A percentile compares a stretch with the other conserved stretches of the same genome.
Evolutionary conservation across 2,329 filamentous ascomycete species (phyloP).

Genomic region (Arthrobotrys iridis): DNA sequence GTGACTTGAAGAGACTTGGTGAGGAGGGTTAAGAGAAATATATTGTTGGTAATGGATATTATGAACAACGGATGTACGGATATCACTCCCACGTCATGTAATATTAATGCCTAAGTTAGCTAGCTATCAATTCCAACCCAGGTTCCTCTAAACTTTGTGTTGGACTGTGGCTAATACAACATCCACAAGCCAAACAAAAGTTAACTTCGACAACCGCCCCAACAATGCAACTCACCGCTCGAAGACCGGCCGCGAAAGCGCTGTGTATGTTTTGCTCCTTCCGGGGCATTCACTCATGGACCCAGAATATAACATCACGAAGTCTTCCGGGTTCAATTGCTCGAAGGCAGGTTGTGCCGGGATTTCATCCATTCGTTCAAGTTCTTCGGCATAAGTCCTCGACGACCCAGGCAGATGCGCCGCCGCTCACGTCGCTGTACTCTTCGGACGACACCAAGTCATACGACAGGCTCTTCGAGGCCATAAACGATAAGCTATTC

Average conservation of each 20-base stretch:
- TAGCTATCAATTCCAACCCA: neutral
- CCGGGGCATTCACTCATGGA: slow-evolving; percentile 15
- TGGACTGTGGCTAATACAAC: slow-evolving; percentile 20
- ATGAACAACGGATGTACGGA: slow-evolving; percentile 2
- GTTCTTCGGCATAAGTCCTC: slow-evolving; percentile 24
- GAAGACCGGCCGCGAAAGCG: slow-evolving; percentile 36
- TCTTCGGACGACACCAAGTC: slow-evolving; percentile 31
- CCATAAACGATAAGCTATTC: slow-evolving; percentile 50
- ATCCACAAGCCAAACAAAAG: neutral
- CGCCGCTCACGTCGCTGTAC: slow-evolving; percentile 27
- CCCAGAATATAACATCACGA: slow-evolving; percentile 3
- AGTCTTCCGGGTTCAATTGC: slow-evolving; percentile 13
- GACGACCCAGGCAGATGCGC: neutral
- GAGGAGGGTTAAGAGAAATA: slow-evolving; percentile 63
- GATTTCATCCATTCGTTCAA: neutral
- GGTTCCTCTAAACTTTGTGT: slow-evolving; percentile 9
- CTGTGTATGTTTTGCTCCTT: slow-evolving; percentile 51
- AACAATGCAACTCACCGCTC: slow-evolving; percentile 32
- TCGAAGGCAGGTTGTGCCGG: neutral
- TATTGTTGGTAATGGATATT: neutral
- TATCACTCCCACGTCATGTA: neutral
- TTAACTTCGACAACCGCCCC: slow-evolving; percentile 3
- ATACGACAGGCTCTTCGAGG: slow-evolving; percentile 38
- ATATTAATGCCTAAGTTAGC: slow-evolving; percentile 13
- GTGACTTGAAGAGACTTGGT: slow-evolving; percentile 72